Evolutionary conservation across 257 asterid species (phyloP), one percentile per base, ranked within the genome.

Genomic region (Solanum arcanum): DNA sequence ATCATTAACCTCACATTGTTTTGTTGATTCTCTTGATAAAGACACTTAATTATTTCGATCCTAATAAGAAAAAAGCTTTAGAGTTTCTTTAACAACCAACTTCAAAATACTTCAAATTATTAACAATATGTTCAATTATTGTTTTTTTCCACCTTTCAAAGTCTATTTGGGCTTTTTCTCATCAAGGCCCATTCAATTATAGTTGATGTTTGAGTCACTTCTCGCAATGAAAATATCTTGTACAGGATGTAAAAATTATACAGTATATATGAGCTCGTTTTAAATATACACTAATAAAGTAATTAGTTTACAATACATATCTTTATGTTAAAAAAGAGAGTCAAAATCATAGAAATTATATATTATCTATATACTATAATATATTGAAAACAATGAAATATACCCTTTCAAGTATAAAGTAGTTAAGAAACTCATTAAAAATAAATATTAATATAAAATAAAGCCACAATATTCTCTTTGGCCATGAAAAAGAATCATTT

Each of bases 141-240:
- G 12, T 42, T 83, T 66, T 56, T 76, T 78, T 12, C 75, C n/a
- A 18, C 4, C n/a, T 18, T 23, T 56, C 62, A 56, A 56, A 56
- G n/a, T 56, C 11, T 56, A 56, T 7, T 56, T 89, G 90, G 75
- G 86, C 86, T 75, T 83, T 89, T 12, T 64, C 29, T 86, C 89
- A 90, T 89, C 64, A 85, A 52, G 69, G 31, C 69, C 69, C 91
- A 92, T 42, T 88, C 93, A 0, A 89, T n/a, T 4, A 86, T 2
- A 0, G 87, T 68, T 2, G 94, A 88, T 15, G 92, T 59, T 41
- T 9, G 94, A 86, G 35, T 89, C 88, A 0, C 90, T 92, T 84
- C 89, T 91, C 2, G 7, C 25, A 1, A 16, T 15, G 8, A 72
- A 8, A 44, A 72, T 33, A 31, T 33, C 78, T 14, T 15, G 5